Evolutionary conservation across 2,329 filamentous ascomycete species (phyloP), one percentile per base, ranked within the genome.

Genomic region (Paecilomyces niveus): DNA sequence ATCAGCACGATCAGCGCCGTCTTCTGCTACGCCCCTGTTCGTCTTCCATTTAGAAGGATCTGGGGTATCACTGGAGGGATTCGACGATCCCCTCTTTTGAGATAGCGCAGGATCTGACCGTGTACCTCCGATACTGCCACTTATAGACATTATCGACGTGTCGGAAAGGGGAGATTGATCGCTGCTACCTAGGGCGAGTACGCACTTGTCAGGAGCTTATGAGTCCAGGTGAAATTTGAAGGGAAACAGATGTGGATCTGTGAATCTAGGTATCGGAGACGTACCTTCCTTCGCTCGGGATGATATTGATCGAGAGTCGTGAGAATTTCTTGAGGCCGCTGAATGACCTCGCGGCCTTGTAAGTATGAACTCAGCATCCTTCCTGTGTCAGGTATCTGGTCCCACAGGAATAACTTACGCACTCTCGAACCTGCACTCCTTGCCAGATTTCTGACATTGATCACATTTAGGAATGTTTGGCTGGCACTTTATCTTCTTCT

Each of bases 401-500:
- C 22, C 32, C 32, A 50, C 33, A 31, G 8, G 53, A 29, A 55
- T 21, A 45, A 87, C 88, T 85, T 78, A 93, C 89, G 89, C 89
- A 75, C 89, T 90, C 75, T 90, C 89, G 69, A 91, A 92, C 74
- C 88, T 88, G 83, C 92, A 96, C 18, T 88, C 81, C 54, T 90
- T 84, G 58, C 92, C 90, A 69, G 93, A 93, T 76, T 96, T 96
- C 71, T 94, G 89, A 72, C 92, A 97, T 75, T 96, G 92, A 57
- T 92, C 84, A 67, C 92, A 97, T 65, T 90, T 91, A 45, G 89
- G 89, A 63, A 85, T 88, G 66, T 92, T 91, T 1, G 92, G 92
- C 64, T 96, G 91, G 69, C 92, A 97, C 74, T 96, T 96, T 77
- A 97, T 96, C 81, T 96, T 97, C 85, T 96, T 97, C 76, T 96